Percentiles rank a stretch among this genome's conserved stretches.
Evolutionary conservation across 768 basidiomycete species (phyloP).

Genomic region (Tricholomella constricta): DNA sequence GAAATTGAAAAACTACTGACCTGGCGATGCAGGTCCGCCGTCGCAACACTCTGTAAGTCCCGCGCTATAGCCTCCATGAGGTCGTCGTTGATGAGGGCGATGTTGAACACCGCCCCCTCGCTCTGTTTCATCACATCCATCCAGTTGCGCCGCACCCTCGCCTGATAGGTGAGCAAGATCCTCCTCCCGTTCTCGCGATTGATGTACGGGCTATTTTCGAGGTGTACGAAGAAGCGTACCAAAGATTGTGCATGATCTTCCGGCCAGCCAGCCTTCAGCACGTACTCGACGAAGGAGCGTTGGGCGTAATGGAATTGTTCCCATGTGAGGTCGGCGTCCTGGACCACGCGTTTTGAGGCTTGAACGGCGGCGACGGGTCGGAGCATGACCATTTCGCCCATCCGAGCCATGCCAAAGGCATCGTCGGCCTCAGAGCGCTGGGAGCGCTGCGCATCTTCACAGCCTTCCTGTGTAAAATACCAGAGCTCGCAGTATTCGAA

Average conservation of each 20-base stretch:
- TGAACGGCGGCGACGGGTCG: slow-evolving; percentile 10
- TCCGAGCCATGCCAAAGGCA: slow-evolving; percentile 13
- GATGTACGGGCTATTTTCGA: slow-evolving; percentile 13
- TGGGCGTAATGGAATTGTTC: slow-evolving; percentile 20
- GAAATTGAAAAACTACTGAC: no score
- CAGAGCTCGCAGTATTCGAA: no score
- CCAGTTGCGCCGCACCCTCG: slow-evolving; percentile 9
- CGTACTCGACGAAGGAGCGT: no score
- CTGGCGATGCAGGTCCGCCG: no score
- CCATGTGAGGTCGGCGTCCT: slow-evolving; percentile 21
- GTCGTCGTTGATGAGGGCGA: no score
- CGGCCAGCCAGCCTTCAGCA: background rate
- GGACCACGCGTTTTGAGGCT: background rate
- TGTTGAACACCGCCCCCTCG: background rate
- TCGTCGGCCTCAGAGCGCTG: no score
- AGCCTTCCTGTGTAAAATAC: no score
- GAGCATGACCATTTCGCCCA: slow-evolving; percentile 11
- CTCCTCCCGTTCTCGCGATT: slow-evolving; percentile 3
- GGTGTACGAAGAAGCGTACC: no score
- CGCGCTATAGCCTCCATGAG: no score
- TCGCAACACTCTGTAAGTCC: no score
- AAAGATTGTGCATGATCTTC: background rate
- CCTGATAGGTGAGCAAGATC: slow-evolving; percentile 12
- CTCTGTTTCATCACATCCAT: no score
- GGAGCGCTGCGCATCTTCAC: background rate